Evolutionary conservation across 805 yeast species (phyloP), one percentile per base, ranked within the genome.

Genomic region (Blastobotrys mokoenaii): DNA sequence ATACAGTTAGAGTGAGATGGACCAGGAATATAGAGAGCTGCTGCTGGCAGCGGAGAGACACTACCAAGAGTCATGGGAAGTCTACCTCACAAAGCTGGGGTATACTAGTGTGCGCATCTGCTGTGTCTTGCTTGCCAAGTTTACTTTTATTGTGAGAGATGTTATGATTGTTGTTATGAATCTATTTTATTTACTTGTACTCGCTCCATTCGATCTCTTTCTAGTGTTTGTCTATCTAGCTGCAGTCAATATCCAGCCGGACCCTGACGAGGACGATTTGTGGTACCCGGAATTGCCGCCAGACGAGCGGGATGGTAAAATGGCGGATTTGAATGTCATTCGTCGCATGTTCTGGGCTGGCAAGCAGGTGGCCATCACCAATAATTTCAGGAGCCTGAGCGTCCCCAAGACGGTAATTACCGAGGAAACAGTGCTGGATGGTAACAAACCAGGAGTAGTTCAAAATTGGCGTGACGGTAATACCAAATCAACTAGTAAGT

Each of bases 291-390:
- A 22, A 22, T 22, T 22, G 27, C 27, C 27, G 27, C 44, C 39
- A 9, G 39, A 35, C 22, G 35, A 40, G 11, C 16, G 18, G 25
- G 41, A 27, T 14, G 30, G 30, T 3, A 20, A 34, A n/a, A 38
- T 42, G n/a, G 45, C 41, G 7, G 55, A 53, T n/a, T 27, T 53
- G 29, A 45, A 44, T 22, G 31, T 46, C 11, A 30, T 48, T 3
- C 40, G 57, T 11, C 33, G 44, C 14, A 41, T 53, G 34, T 53
- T 53, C 37, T 51, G 57, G 55, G 29, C 38, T 8, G 55, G 57
- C 1, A 32, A 44, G 16, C 18, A 33, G 8, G 43, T 53, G 10
- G 22, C 41, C 16, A 39, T 46, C 10, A 44, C 46, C 15, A 43
- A 36, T 8, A 27, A 36, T 14, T 44, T 51, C 18, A 15, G 38